Base-by-base conservation (phyloP, 208 protist genomes). In the Herpetomonas tarakana region DNA sequence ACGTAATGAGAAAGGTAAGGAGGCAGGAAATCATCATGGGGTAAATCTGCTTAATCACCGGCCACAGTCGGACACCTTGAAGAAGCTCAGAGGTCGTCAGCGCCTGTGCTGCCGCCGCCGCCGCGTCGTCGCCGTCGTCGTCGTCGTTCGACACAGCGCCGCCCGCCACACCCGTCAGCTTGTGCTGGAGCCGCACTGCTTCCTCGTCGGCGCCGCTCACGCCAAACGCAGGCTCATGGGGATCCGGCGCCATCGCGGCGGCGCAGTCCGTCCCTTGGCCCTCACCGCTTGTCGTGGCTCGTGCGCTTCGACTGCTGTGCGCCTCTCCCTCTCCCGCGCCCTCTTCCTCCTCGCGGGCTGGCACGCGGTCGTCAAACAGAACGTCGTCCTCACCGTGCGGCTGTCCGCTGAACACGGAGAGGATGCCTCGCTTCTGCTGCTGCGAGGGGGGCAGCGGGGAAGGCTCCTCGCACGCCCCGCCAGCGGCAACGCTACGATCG, bases 1-100 rank as follows among this genome's bases (percentile, higher is more conserved):
- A 88, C 19, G 88, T 88, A 59, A 74, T 39, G 38, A 65, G 49
- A 56, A 91, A 92, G 39, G 72, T 83, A 14, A 88, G 63, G 44
- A 84, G 76, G 52, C 76, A 82, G 12, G 83, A 56, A 9, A 94
- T 52, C 77, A 87, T 86, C 84, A 94, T 88, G 0, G 82, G 79
- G 58, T 74, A 88, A 47, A 88, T 86, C 47, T 77, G 65, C 54
- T 86, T 81, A 35, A 90, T 70, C 11, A 94, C 76, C 18, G 65
- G 73, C 76, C 76, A 81, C 53, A 91, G 49, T 41, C 62, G 74
- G 28, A 80, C 75, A 18, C 60, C 58, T 69, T 88, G 81, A 41
- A 91, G 57, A 54, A 87, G 62, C 74, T 86, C 84, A 19, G 84
- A 67, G 19, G 84, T 91, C 16, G 78, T 88, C 50, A 65, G 50